phyloP scores from a whole-genome alignment of 2,329 filamentous ascomycete genomes.

The Orbilia brochopaga region DNA sequence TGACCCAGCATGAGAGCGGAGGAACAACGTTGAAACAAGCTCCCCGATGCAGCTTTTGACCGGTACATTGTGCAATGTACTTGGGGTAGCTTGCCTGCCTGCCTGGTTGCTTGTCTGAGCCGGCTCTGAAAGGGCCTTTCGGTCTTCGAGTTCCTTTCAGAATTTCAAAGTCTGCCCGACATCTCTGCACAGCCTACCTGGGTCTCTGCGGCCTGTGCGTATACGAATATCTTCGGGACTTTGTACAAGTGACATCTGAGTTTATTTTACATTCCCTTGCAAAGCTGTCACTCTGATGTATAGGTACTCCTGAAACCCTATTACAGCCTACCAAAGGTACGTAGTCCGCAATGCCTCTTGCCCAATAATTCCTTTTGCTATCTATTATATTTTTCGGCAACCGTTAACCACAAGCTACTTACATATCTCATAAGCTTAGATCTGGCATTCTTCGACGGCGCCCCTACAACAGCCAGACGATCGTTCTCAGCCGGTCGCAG shows the following conservation, averaged over 20 bases:
- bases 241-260: conserved; percentile 41
- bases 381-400: conserved; percentile 12
- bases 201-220: neutral
- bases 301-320: conserved; percentile 19
- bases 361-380: conserved; percentile 35
- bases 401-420: too few species aligned
- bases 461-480: conserved; percentile 42
- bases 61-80: too few species aligned
- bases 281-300: conserved; percentile 19
- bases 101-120: neutral
- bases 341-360: conserved; percentile 19
- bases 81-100: neutral
- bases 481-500: conserved; percentile 40
- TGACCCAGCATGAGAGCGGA: neutral
- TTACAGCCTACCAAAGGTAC: conserved; percentile 25
- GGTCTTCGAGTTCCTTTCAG: conserved; percentile 12
- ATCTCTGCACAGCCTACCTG: conserved; percentile 45
- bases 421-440: conserved; percentile 48
- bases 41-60: conserved; percentile 2
- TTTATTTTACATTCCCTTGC: conserved; percentile 21
- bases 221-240: neutral
- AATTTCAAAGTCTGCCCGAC: conserved; percentile 17
- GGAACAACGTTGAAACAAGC: conserved; percentile 34
- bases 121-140: conserved; percentile 11
- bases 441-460: conserved; percentile 18